Percentiles rank a stretch among this genome's conserved stretches.
Conservation (phyloP, 352 stramenopile genomes). For the Phytophthora quininea region DNA sequence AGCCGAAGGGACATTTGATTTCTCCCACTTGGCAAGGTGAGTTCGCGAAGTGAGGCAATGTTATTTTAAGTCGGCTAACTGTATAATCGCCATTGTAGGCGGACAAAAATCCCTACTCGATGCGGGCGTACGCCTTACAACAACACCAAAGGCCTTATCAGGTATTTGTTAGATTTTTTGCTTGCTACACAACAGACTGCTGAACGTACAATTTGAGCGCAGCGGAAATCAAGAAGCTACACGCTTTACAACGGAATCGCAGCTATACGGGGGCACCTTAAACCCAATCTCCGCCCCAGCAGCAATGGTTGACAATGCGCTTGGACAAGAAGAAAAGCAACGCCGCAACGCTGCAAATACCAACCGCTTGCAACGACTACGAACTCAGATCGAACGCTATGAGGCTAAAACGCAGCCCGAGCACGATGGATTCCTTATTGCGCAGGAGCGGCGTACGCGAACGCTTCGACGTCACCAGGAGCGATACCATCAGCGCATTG, state of each 20-base stretch:
- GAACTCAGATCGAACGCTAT: slow-evolving; percentile 44
- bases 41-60: background rate
- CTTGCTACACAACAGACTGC: background rate
- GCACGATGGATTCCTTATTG: slow-evolving; percentile 31
- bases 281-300: slow-evolving; percentile 5
- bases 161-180: slow-evolving; percentile 15
- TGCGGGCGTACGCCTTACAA: slow-evolving; percentile 41
- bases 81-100: slow-evolving; percentile 23
- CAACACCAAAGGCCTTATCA: slow-evolving; percentile 44
- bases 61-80: slow-evolving; percentile 2
- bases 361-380: slow-evolving; percentile 48
- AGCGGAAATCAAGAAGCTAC: slow-evolving; percentile 17
- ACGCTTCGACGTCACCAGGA: slow-evolving; percentile 50
- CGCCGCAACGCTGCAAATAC: slow-evolving; percentile 38
- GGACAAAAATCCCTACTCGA: slow-evolving; percentile 44
- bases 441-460: slow-evolving; percentile 42
- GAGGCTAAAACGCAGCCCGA: slow-evolving; percentile 28
- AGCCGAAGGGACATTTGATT: slow-evolving; percentile 43
- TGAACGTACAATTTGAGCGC: background rate
- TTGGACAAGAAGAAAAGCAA: slow-evolving; percentile 63
- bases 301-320: slow-evolving; percentile 22
- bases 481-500: slow-evolving; percentile 42
- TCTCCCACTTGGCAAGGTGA: slow-evolving; percentile 51
- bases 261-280: slow-evolving; percentile 43
- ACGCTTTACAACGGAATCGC: slow-evolving; percentile 49